Conservation (phyloP, 2,329 filamentous ascomycete genomes). For the Fusarium sp. region DNA sequence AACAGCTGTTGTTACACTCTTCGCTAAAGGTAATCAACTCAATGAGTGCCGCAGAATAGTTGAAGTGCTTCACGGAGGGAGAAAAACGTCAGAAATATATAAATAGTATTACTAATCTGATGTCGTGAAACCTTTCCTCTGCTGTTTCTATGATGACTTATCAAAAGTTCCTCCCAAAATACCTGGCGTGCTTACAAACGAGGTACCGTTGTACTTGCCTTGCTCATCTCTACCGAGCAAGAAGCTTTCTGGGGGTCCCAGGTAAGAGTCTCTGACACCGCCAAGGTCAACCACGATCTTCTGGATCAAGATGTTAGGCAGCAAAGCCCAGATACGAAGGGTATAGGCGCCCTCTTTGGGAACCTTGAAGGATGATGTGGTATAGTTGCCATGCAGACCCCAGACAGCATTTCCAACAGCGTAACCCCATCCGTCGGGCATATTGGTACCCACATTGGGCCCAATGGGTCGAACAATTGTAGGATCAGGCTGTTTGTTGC, state of each 20-base stretch:
- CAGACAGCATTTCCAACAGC: conserved; percentile 60
- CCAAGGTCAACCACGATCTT: conserved; percentile 69
- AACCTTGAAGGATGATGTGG: conserved; percentile 59
- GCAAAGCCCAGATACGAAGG: conserved; percentile 63
- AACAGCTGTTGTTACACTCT: too few species aligned
- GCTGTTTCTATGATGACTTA: not conserved
- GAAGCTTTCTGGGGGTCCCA: conserved; percentile 69
- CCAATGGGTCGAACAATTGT: conserved; percentile 30
- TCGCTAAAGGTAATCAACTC: too few species aligned
- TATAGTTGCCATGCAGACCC: conserved; percentile 59
- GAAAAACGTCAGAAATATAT: not conserved
- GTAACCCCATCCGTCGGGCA: conserved; percentile 37
- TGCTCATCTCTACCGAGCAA: conserved; percentile 40
- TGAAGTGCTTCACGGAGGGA: too few species aligned
- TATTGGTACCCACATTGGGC: conserved; percentile 22
- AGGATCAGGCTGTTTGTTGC: conserved; percentile 30
- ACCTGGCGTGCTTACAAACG: conserved; percentile 5
- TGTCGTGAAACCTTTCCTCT: not conserved
- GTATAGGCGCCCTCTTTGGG: conserved; percentile 60
- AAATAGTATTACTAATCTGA: not conserved
- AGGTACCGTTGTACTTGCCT: conserved; percentile 32
- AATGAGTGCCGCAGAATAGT: too few species aligned
- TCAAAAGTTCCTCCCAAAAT: conserved; percentile 10
- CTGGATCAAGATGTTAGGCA: conserved; percentile 66
- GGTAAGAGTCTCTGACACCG: conserved; percentile 65